Base-by-base conservation (phyloP, 805 yeast species). In the Yamadazyma olivae region DNA sequence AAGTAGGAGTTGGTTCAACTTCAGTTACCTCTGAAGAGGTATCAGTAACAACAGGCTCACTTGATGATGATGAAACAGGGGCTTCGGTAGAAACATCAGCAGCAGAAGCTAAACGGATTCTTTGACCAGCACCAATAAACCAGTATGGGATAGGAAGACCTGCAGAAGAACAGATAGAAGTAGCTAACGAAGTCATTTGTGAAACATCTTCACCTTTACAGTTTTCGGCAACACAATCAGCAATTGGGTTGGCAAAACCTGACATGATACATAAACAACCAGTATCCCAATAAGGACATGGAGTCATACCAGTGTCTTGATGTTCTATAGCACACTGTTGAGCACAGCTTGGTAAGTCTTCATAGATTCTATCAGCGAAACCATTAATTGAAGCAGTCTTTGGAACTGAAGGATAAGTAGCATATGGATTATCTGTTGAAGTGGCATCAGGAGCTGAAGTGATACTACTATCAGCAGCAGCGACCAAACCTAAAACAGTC, bases 371-470 rank as follows among this genome's bases (percentile, higher is more conserved):
- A 49, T 71, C 77, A 19, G 75, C 75, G 37, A 71, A 70, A 1
- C 77, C 77, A 42, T 71, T 71, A 39, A 67, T 57, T 27, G 64
- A 47, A 20, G 75, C 76, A 19, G 75, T 67, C 41, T 65, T 51
- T 13, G 74, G 65, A 20, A 71, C 74, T 6, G 49, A 39, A 14
- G 77, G 77, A 44, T 65, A 71, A 5, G 75, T 67, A 33, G 54
- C 61, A 56, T 60, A 69, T 39, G 49, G 40, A 28, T 48, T 40
- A 18, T 28, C 24, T 4, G 42, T 28, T n/a, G 35, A 8, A 12
- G 43, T 22, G 9, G 46, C 12, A 21, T 13, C 27, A 15, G 38
- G 32, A 7, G 30, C 31, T 7, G 28, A 13, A 13, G 41, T 28
- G 8, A 32, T 25, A 34, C 20, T 10, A 35, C 20, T 10, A 33